Percentiles rank a stretch among this genome's conserved stretches.
These are phyloP conservation scores for Zymoseptoria pseudotritici DNA, from an alignment of 2,329 filamentous ascomycete species.

Conservation along the genomic window DNA sequence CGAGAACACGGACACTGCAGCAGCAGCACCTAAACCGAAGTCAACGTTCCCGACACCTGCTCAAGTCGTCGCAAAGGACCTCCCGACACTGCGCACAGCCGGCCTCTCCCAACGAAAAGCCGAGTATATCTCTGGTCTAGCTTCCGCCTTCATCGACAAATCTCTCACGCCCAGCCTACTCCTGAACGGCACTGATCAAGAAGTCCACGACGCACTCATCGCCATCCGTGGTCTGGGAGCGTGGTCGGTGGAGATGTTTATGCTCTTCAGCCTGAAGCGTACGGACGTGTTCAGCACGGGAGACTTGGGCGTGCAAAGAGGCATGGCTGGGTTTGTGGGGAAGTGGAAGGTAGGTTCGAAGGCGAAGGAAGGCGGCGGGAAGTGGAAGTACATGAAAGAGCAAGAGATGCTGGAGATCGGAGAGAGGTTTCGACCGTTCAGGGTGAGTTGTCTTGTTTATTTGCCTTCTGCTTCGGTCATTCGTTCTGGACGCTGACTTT, in stretches of 20 bases:
- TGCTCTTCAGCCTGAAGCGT: conserved; percentile 86
- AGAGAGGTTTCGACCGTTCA: conserved; percentile 74
- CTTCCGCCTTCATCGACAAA: conserved; percentile 68
- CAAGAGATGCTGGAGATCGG: conserved; percentile 81
- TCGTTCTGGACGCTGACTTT: conserved; percentile 9
- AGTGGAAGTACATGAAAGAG: conserved; percentile 98
- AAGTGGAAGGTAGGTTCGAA: conserved; percentile 79
- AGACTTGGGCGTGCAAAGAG: conserved; percentile 88
- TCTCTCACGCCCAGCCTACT: conserved; percentile 72
- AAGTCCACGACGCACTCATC: conserved; percentile 72
- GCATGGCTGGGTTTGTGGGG: conserved; percentile 82
- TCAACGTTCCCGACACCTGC: conserved; percentile 65
- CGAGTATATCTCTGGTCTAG: conserved; percentile 84
- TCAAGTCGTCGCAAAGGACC: conserved; percentile 56
- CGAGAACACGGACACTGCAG: background rate
- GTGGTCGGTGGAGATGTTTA: conserved; percentile 98
- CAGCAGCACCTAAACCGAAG: conserved; percentile 10
- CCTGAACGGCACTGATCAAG: conserved; percentile 72
- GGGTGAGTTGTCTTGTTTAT: conserved; percentile 37
- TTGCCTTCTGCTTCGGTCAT: background rate
- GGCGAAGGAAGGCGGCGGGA: conserved; percentile 60
- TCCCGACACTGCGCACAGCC: conserved; percentile 68
- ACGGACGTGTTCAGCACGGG: conserved; percentile 91
- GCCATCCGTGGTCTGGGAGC: conserved; percentile 79
- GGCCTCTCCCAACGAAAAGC: conserved; percentile 92